Evolutionary conservation across 345 rosid genomes (phyloP).

Genomic region (Brassica juncea): DNA sequence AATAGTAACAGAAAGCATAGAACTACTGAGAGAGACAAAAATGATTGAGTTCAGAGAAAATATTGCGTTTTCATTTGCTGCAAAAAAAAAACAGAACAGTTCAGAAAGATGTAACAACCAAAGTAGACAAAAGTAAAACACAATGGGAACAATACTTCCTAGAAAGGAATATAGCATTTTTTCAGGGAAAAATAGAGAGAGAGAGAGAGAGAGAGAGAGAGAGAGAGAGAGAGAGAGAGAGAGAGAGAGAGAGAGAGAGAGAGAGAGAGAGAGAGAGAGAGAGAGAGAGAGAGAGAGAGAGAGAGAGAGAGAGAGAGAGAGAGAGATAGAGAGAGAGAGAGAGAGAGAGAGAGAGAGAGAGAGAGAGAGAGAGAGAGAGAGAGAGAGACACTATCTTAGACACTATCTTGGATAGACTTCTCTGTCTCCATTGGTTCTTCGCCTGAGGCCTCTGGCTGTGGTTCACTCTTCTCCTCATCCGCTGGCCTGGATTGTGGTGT

Average conservation of each 20-base stretch:
- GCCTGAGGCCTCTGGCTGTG: constrained; percentile 46
- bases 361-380: neutral
- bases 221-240: too few relatives aligned
- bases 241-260: too few relatives aligned
- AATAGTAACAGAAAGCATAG: too few relatives aligned
- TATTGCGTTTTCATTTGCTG: neutral
- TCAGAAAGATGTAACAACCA: neutral
- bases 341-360: too few relatives aligned
- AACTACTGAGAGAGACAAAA: neutral
- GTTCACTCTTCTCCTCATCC: constrained; percentile 43
- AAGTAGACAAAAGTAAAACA: neutral
- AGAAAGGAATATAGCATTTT: neutral
- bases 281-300: neutral
- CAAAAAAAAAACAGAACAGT: neutral
- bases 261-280: neutral
- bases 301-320: neutral
- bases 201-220: too few relatives aligned
- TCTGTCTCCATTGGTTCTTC: constrained; percentile 83
- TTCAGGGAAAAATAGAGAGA: neutral
- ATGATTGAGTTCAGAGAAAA: neutral
- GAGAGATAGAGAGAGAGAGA: too few relatives aligned
- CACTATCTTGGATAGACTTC: constrained; percentile 31
- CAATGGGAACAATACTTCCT: neutral
- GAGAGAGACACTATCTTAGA: constrained; percentile 11
- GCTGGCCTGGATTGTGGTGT: constrained; percentile 52